These are phyloP conservation scores for Cryptococcus sp. DNA, from an alignment of 1,284 basidiomycete genomes.

Conservation along the genomic window DNA sequence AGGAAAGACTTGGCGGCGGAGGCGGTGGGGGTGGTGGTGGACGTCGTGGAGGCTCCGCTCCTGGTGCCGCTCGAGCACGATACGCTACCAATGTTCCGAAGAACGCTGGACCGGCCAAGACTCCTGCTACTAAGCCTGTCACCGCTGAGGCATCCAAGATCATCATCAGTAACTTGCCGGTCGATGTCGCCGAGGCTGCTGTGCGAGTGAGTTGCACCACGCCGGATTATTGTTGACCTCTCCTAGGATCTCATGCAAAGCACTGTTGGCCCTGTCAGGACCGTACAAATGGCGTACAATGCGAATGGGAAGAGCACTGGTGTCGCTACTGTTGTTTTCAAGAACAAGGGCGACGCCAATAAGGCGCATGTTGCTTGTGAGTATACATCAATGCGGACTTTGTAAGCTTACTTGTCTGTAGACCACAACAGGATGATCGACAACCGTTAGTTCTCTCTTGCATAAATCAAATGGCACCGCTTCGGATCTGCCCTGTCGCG, in stretches of 20 bases:
- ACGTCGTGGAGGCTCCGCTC: conserved; percentile 21
- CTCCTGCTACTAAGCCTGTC: conserved; percentile 50
- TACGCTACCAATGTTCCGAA: conserved; percentile 40
- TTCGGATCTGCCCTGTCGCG: neutral
- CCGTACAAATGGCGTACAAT: conserved; percentile 85
- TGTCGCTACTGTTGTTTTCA: conserved; percentile 82
- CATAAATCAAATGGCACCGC: neutral
- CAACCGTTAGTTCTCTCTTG: conserved; percentile 84
- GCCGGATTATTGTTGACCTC: neutral
- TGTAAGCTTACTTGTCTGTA: conserved; percentile 19
- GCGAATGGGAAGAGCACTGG: conserved; percentile 84
- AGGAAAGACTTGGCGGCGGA: conserved; percentile 56
- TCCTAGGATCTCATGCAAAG: conserved; percentile 84
- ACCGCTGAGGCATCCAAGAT: conserved; percentile 74
- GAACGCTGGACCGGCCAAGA: conserved; percentile 43
- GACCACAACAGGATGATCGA: conserved; percentile 99
- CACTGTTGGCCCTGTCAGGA: conserved; percentile 83
- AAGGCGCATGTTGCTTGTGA: conserved; percentile 82
- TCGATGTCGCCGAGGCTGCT: conserved; percentile 91
- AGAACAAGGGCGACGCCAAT: conserved; percentile 81
- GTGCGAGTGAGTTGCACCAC: conserved; percentile 70
- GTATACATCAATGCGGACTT: conserved; percentile 11
- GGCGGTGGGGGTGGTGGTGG: conserved; percentile 36
- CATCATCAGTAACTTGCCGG: conserved; percentile 91
- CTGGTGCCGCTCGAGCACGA: conserved; percentile 59